Percentiles rank a stretch among this genome's conserved stretches.
Evolutionary conservation across 1,284 basidiomycete genomes (phyloP).

Genomic region (Melanopsichium pennsylvanicum): DNA sequence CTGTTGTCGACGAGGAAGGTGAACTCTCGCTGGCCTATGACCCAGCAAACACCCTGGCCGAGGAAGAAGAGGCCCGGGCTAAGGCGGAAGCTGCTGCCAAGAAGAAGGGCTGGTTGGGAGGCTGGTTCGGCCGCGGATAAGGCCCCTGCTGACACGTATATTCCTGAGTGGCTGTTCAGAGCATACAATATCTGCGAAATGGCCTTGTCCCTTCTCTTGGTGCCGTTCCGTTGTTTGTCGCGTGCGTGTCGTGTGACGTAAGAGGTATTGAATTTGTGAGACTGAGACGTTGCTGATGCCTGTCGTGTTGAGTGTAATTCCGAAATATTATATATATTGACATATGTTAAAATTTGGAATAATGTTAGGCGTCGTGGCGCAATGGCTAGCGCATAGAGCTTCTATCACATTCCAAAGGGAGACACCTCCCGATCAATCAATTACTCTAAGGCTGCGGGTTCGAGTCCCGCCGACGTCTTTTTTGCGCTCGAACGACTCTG

Average conservation of each 20-base stretch:
- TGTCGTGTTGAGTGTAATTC: too few species aligned
- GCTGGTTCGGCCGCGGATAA: slow-evolving; percentile 56
- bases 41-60: slow-evolving; percentile 49
- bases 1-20: slow-evolving; percentile 22
- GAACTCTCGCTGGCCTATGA: slow-evolving; percentile 48
- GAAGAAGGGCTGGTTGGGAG: slow-evolving; percentile 60
- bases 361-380: slow-evolving; percentile 38
- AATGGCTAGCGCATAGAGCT: slow-evolving; percentile 54
- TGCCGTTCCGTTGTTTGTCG: too few species aligned
- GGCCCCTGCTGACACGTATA: too few species aligned
- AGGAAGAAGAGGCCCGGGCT: slow-evolving; percentile 51
- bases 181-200: too few species aligned
- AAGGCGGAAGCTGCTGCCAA: slow-evolving; percentile 38
- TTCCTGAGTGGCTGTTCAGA: too few species aligned
- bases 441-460: slow-evolving; percentile 51
- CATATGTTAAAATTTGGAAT: not conserved
- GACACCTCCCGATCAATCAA: not conserved
- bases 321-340: slow-evolving; percentile 1
- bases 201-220: too few species aligned
- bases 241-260: too few species aligned
- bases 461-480: slow-evolving; percentile 46
- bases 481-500: too few species aligned
- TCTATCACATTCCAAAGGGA: slow-evolving; percentile 10
- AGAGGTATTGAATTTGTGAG: too few species aligned
- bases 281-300: too few species aligned